Base-by-base conservation (phyloP, 2,329 filamentous ascomycete genomes). In the Cladophialophora bantiana region DNA sequence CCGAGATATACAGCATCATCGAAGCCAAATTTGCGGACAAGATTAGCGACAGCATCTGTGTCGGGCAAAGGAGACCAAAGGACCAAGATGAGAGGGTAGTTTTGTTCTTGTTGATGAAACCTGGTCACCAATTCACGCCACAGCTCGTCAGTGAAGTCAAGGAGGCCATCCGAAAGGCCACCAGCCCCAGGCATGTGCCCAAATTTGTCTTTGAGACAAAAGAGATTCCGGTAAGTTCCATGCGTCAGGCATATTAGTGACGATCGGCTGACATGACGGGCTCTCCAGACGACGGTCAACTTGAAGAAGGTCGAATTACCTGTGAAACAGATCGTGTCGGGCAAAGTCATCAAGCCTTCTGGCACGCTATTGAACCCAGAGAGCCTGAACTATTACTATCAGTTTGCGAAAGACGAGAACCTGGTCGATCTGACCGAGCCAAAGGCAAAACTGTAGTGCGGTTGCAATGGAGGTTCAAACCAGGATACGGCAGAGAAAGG, bases 1-100 rank as follows among this genome's bases (percentile, higher is more conserved):
- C 94, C 0, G 95, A 99, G 82, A 97, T 99, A 20, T 98, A 98
- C 79, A 97, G 97, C 76, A 84, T 97, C n/a, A 81, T 98, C 34
- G 77, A 78, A 40, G 73, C 74, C 59, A 74, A 85, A 62, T 94
- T 94, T 68, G 80, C 86, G 0, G 82, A 85, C 15, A 80, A 83
- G 58, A 79, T 95, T 3, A 82, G 83, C 3, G 92, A 95, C 74
- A 89, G 88, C n/a, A 83, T 95, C 34, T 94, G 91, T 64, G 91
- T 95, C 0, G 92, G 92, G 0, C 91, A 94, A 78, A 81, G 91
- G 20, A 79, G 92, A 34, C 87, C 87, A 1, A 73, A 79, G 9
- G 87, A 89, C 71, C 71, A 72, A 4, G 86, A 89, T 71, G 86
- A 89, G 74, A 83, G 79, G 0, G 86, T 89, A 0, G 79, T 89